These are phyloP conservation scores for Camptophora hylomeconis DNA, from an alignment of 2,329 filamentous ascomycete species.

Conservation along the genomic window DNA sequence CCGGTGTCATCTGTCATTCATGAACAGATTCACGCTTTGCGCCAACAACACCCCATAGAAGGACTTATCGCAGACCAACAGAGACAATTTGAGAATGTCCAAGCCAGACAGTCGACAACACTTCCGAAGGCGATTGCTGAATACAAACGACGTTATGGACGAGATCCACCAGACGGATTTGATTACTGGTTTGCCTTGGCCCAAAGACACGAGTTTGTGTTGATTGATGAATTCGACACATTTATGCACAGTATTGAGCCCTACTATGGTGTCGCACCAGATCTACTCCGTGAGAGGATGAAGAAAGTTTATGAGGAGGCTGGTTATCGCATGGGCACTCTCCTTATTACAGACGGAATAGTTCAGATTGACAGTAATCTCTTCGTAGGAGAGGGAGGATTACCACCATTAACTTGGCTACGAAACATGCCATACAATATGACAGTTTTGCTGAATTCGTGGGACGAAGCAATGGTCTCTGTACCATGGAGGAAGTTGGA, in stretches of 20 bases:
- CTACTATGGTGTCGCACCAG: not conserved
- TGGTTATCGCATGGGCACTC: not conserved
- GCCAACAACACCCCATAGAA: too few relatives aligned
- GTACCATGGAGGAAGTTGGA: conserved; percentile 3
- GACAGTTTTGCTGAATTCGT: conserved; percentile 2
- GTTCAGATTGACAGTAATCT: not conserved
- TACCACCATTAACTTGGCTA: conserved; percentile 1
- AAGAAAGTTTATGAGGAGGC: not conserved
- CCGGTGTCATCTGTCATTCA: too few relatives aligned
- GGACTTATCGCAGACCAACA: too few relatives aligned
- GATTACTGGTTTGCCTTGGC: conserved; percentile 42
- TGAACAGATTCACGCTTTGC: too few relatives aligned
- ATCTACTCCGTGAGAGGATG: not conserved
- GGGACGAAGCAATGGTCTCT: conserved; percentile 4
- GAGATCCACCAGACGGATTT: conserved; percentile 44
- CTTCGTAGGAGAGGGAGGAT: not conserved
- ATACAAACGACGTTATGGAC: conserved; percentile 39
- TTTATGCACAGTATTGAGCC: conserved; percentile 3
- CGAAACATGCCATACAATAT: conserved; percentile 3
- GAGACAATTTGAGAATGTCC: too few relatives aligned
- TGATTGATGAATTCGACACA: conserved; percentile 10
- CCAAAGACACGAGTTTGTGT: conserved; percentile 3
- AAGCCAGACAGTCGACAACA: too few relatives aligned
- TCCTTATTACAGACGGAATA: not conserved
- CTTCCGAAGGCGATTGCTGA: conserved; percentile 38